Evolutionary conservation across 2,329 filamentous ascomycete species (phyloP), one percentile per base, ranked within the genome.

Genomic region (Rhynchosporium graminicola): DNA sequence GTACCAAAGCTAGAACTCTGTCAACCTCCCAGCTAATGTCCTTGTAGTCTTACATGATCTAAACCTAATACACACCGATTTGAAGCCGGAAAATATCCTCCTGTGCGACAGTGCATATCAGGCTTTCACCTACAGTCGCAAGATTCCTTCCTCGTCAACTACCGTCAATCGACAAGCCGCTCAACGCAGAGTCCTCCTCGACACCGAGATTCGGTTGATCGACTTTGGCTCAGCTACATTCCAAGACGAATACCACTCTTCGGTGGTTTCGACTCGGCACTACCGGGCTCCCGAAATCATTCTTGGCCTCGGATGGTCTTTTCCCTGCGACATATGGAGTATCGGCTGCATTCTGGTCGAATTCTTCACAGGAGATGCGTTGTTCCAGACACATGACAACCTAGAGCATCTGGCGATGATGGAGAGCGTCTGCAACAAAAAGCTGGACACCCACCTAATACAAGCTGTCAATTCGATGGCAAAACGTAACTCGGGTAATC

Each of bases 31-130:
- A 57, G 60, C 63, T 73, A 67, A 76, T 61, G 74, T n/a, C 64
- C 13, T 33, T 65, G 1, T 61, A 96, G 92, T 98, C 76, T 82
- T 99, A 28, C 95, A 99, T 74, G 95, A 99, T 77, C 84, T 99
- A 20, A 97, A 98, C 75, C 84, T 99, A 68, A 97, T 99, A 65
- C 95, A 99, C 75, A 99, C 95, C 9, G 87, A 89, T 73, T 76
- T 89, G 54, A 89, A 89, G 72, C 87, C 87, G 0, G 87, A 89
- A 71, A 89, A 89, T 69, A 89, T 90, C 65, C 79, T 90, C 33
- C 79, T 90, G 10, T 87, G 85, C 66, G 81, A 88, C 65, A 85
- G 82, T 68, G 77, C 80, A 3, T 89, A 88, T 67, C 87, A 89
- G 72, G 88, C 86, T 1, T 89, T 89, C 69, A 89, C 86, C 1